phyloP scores from a whole-genome alignment of 140 eudicot species.

The Stevia rebaudiana region DNA sequence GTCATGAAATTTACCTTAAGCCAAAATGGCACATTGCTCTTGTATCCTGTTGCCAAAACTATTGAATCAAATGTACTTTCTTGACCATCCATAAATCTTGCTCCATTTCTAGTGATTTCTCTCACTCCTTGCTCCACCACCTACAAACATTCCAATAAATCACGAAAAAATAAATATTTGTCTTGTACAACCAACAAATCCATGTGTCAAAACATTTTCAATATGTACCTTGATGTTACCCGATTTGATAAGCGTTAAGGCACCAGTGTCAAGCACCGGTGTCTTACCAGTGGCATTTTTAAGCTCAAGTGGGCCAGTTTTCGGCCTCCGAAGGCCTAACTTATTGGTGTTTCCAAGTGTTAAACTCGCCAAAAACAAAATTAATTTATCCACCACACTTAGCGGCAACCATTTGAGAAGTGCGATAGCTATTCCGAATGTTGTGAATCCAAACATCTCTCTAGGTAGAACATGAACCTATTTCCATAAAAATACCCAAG shows the following conservation, averaged over 20 bases:
- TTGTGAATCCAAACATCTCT: conserved; percentile 87
- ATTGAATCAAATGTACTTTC: conserved; percentile 71
- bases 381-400: conserved; percentile 65
- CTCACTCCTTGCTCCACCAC: conserved; percentile 69
- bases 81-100: conserved; percentile 75
- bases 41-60: conserved; percentile 88
- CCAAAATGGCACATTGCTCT: conserved; percentile 94
- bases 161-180: neutral
- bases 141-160: conserved; percentile 38
- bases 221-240: conserved; percentile 79
- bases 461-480: conserved; percentile 93
- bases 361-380: conserved; percentile 52
- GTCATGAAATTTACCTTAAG: conserved; percentile 61
- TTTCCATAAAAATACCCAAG: conserved; percentile 14
- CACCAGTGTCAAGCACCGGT: conserved; percentile 96
- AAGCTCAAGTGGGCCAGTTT: conserved; percentile 93
- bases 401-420: conserved; percentile 89
- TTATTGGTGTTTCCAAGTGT: conserved; percentile 66
- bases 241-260: conserved; percentile 64
- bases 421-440: conserved; percentile 73
- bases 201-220: conserved; percentile 24
- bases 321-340: conserved; percentile 76
- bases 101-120: conserved; percentile 78
- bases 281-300: conserved; percentile 89
- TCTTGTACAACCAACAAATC: neutral